These are phyloP conservation scores for Neurospora sp. DNA, from an alignment of 495 filamentous ascomycete species.

Conservation along the genomic window DNA sequence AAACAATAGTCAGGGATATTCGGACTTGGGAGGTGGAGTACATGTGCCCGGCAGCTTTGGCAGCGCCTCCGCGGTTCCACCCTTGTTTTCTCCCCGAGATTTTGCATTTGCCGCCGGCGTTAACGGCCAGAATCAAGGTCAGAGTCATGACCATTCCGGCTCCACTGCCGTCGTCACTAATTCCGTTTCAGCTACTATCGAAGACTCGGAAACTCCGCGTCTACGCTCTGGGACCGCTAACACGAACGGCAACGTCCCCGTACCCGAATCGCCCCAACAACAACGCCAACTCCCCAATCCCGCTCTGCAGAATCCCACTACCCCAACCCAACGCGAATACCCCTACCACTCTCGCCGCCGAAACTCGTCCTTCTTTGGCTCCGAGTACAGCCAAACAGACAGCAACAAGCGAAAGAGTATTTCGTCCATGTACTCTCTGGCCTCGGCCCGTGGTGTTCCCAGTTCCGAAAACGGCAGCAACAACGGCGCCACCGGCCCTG, in stretches of 20 bases:
- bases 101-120: slow-evolving; percentile 11
- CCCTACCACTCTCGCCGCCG: slow-evolving; percentile 13
- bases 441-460: slow-evolving; percentile 41
- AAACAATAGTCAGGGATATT: slow-evolving; percentile 6
- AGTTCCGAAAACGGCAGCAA: slow-evolving; percentile 34
- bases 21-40: slow-evolving; percentile 3
- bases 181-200: slow-evolving; percentile 16
- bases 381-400: slow-evolving; percentile 17
- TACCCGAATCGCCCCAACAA: neutral
- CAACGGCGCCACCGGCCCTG: slow-evolving; percentile 18
- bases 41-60: neutral
- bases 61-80: neutral
- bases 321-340: neutral
- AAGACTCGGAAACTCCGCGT: slow-evolving; percentile 35
- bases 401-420: slow-evolving; percentile 54
- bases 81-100: slow-evolving; percentile 12
- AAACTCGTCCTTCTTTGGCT: slow-evolving; percentile 21
- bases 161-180: neutral
- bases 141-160: neutral
- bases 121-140: neutral
- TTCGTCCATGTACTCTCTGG: slow-evolving; percentile 55
- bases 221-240: slow-evolving; percentile 19
- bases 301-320: slow-evolving; percentile 21
- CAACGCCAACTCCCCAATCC: slow-evolving; percentile 35
- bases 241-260: slow-evolving; percentile 14